Conservation (phyloP, 2,329 filamentous ascomycete genomes). For the Gliomastix tumulicola region DNA sequence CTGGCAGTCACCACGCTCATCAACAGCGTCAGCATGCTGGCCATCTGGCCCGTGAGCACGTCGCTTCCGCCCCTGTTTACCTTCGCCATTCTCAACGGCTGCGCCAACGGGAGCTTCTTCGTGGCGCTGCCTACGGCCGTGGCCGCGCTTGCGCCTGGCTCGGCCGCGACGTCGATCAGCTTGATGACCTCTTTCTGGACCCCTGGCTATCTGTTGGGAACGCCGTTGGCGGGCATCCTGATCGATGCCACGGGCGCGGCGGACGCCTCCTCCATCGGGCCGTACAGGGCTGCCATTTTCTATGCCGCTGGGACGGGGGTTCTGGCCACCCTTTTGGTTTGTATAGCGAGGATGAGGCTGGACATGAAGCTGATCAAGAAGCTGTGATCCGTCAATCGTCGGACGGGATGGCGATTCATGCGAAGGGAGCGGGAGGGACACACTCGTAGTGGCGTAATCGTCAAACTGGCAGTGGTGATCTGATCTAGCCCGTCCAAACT, state of each 20-base stretch:
- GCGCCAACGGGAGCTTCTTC: slow-evolving; percentile 54
- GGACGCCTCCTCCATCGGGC: slow-evolving; percentile 1
- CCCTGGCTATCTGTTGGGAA: slow-evolving; percentile 4
- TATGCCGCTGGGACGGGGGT: slow-evolving; percentile 2
- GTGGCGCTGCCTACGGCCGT: slow-evolving; percentile 54
- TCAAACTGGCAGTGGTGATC: too few species aligned
- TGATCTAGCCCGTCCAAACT: too few species aligned
- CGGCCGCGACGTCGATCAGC: slow-evolving; percentile 3
- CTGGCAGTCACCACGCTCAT: slow-evolving; percentile 39
- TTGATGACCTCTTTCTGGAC: slow-evolving; percentile 3
- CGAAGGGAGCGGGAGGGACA: too few species aligned
- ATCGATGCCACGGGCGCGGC: slow-evolving; percentile 4
- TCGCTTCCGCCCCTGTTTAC: slow-evolving; percentile 41
- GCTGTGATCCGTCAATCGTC: neutral
- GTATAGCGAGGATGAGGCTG: neutral
- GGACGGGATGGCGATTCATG: too few species aligned
- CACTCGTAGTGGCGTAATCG: too few species aligned
- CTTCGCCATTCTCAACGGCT: slow-evolving; percentile 51
- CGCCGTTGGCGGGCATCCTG: slow-evolving; percentile 4
- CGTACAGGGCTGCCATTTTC: slow-evolving; percentile 5
- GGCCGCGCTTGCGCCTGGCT: slow-evolving; percentile 10
- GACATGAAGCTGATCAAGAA: slow-evolving; percentile 4
- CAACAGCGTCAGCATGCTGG: slow-evolving; percentile 47
- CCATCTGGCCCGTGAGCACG: slow-evolving; percentile 49
- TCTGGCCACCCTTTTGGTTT: neutral